Evolutionary conservation across 345 rosid genomes (phyloP).

Genomic region (Dipteronia dyeriana): DNA sequence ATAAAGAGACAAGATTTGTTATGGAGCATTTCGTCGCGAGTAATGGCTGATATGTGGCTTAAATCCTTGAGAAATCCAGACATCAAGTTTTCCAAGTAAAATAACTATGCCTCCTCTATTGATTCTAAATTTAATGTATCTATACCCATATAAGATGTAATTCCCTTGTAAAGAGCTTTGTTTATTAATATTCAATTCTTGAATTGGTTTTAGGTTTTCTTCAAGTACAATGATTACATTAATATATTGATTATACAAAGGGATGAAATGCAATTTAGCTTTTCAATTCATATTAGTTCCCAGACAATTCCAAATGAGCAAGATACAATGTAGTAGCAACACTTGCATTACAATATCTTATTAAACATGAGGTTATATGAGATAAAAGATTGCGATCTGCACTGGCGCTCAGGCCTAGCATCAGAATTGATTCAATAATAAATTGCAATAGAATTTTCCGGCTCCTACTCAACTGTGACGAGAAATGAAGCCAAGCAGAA

Average conservation of each 20-base stretch:
- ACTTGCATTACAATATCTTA: too few species aligned
- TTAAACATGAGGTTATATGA: too few species aligned
- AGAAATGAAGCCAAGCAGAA: neutral
- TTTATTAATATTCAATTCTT: neutral
- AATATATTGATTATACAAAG: too few species aligned
- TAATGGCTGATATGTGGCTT: constrained; percentile 98
- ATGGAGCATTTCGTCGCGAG: constrained; percentile 92
- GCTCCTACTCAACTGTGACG: neutral
- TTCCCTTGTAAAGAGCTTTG: neutral
- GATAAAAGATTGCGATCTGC: too few species aligned
- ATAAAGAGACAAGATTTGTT: constrained; percentile 49
- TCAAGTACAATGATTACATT: neutral
- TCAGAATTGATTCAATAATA: too few species aligned
- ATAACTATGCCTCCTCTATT: neutral
- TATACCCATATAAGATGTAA: neutral
- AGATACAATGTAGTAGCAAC: too few species aligned
- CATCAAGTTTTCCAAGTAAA: constrained; percentile 50
- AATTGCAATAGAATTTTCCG: too few species aligned
- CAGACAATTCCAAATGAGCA: too few species aligned
- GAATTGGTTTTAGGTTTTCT: neutral
- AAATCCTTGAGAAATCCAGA: constrained; percentile 89
- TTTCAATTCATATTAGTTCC: too few species aligned
- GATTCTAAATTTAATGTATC: neutral
- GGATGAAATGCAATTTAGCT: too few species aligned
- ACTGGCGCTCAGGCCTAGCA: too few species aligned